Conservation (phyloP, 1,284 basidiomycete species). For the Austroboletus novae-zelandiae region DNA sequence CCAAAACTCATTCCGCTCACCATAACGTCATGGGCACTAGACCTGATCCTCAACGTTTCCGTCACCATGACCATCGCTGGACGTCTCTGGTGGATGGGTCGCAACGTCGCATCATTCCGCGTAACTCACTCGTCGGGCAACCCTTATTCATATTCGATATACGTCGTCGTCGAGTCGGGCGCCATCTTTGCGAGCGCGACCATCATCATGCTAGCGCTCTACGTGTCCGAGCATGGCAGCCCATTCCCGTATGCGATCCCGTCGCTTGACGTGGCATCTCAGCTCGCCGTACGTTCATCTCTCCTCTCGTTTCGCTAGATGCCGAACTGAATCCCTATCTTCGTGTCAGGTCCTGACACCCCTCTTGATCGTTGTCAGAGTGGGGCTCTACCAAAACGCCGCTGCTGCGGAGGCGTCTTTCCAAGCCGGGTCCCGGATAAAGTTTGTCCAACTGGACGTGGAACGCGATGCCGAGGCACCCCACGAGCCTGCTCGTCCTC, state of each 20-base stretch:
- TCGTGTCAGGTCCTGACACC: conserved; percentile 13
- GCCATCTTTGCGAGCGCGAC: conserved; percentile 16
- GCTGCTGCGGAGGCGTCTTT: not conserved
- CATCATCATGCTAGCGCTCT: conserved; percentile 14
- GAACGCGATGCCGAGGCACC: conserved; percentile 7
- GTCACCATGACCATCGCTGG: conserved; percentile 18
- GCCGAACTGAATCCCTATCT: not conserved
- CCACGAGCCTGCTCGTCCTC: not conserved
- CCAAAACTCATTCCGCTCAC: conserved; percentile 8
- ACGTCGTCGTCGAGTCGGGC: conserved; percentile 16
- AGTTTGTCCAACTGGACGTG: not conserved
- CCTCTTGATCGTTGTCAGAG: conserved; percentile 16
- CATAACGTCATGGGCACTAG: conserved; percentile 14
- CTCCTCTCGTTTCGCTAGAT: not conserved
- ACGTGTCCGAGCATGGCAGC: conserved; percentile 8
- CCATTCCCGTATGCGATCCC: conserved; percentile 16
- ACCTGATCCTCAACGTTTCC: conserved; percentile 12
- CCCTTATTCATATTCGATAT: conserved; percentile 15
- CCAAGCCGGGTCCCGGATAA: not conserved
- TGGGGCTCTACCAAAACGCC: conserved; percentile 8
- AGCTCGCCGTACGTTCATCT: conserved; percentile 12
- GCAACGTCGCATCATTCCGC: conserved; percentile 8
- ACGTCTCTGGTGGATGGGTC: conserved; percentile 17
- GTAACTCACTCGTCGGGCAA: conserved; percentile 4
- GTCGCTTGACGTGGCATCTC: conserved; percentile 15